Percentiles rank a stretch among this genome's conserved stretches.
Conservation (phyloP, 148 eudicot species). For the Silene latifolia region DNA sequence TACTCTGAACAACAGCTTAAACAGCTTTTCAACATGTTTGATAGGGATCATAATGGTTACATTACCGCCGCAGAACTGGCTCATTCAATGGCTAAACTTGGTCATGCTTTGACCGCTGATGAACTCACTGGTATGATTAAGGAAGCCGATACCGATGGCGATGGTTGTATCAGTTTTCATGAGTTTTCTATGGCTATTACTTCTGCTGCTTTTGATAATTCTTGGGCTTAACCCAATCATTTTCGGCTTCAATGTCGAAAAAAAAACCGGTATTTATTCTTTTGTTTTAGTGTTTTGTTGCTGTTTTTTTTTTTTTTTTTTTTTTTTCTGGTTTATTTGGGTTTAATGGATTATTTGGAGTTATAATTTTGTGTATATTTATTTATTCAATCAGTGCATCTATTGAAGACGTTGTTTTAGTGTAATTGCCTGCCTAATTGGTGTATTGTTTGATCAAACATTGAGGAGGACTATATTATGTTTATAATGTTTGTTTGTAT, state of each 20-base stretch:
- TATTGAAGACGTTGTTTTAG: not conserved
- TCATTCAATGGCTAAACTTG: constrained; percentile 47
- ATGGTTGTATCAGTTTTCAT: constrained; percentile 39
- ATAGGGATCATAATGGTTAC: constrained; percentile 39
- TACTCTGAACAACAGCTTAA: constrained; percentile 41
- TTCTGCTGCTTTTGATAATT: constrained; percentile 48
- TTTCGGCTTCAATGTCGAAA: too few relatives aligned
- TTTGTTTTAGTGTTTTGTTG: not conserved
- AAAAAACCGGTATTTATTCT: not conserved
- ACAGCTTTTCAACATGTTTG: constrained; percentile 39
- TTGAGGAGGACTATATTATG: not conserved
- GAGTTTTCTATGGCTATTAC: constrained; percentile 50
- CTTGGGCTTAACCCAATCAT: constrained; percentile 32
- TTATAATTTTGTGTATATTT: not conserved
- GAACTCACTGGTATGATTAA: constrained; percentile 52
- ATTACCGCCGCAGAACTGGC: constrained; percentile 49
- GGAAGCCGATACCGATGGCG: constrained; percentile 45
- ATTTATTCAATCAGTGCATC: not conserved
- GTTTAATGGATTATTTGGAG: too few relatives aligned
- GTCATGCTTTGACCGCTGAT: constrained; percentile 43
- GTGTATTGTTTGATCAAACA: not conserved
- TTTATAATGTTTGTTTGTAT: not conserved
- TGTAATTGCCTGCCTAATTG: not conserved
- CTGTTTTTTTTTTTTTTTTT: too few relatives aligned
- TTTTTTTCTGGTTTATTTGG: not conserved